A percentile compares a stretch with the other conserved stretches of the same genome.
phyloP scores from a whole-genome alignment of 2,329 filamentous ascomycete species.

The Truncatella angustata region DNA sequence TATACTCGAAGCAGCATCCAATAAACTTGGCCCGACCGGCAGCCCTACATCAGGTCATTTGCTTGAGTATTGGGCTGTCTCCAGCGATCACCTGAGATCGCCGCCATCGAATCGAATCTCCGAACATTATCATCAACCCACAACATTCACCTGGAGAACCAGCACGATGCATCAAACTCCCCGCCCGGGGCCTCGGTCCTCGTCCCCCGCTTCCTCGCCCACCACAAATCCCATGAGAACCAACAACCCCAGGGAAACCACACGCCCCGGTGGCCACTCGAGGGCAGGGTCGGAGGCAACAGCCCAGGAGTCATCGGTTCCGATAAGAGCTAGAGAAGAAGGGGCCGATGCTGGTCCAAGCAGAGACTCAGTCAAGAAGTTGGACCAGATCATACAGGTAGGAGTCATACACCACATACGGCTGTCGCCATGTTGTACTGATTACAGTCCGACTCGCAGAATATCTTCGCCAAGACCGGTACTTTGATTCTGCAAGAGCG shows the following conservation, averaged over 20 bases:
- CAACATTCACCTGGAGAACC: neutral
- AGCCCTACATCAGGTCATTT: neutral
- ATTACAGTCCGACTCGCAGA: slow-evolving; percentile 49
- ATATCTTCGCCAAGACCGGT: slow-evolving; percentile 87
- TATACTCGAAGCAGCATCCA: slow-evolving; percentile 28
- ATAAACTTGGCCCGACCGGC: slow-evolving; percentile 5
- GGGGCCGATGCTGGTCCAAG: slow-evolving; percentile 47
- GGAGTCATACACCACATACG: neutral
- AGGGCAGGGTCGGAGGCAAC: slow-evolving; percentile 43
- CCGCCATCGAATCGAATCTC: neutral
- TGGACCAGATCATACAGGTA: slow-evolving; percentile 93
- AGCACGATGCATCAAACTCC: slow-evolving; percentile 89
- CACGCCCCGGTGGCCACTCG: slow-evolving; percentile 35
- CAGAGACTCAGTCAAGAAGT: slow-evolving; percentile 70
- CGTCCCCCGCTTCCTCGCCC: slow-evolving; percentile 70
- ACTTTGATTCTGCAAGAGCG: slow-evolving; percentile 80
- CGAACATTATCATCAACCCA: neutral
- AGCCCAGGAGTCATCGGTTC: slow-evolving; percentile 33
- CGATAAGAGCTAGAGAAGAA: slow-evolving; percentile 49
- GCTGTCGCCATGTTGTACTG: slow-evolving; percentile 1
- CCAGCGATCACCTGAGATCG: neutral
- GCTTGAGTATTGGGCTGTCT: neutral
- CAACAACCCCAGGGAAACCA: slow-evolving; percentile 71
- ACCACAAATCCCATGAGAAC: slow-evolving; percentile 70
- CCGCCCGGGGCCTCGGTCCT: slow-evolving; percentile 68